phyloP scores from a whole-genome alignment of 2,329 filamentous ascomycete genomes.

The Coniochaeta hoffmannii region DNA sequence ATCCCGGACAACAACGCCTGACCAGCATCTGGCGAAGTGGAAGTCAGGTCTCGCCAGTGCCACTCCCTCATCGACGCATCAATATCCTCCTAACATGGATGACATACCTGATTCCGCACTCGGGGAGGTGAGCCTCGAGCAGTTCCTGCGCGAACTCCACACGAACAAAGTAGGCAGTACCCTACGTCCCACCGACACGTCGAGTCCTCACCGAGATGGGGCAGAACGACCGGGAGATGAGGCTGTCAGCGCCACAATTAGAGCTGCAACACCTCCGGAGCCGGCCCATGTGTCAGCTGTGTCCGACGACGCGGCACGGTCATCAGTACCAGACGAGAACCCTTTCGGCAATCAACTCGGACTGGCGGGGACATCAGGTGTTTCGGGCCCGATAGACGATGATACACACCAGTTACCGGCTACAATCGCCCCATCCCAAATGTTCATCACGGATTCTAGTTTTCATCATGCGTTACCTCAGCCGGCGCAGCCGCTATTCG shows the following conservation, averaged over 20 bases:
- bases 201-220: neutral
- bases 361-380: neutral
- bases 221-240: neutral
- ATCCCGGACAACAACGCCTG: neutral
- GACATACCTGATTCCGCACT: neutral
- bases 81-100: neutral
- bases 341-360: neutral
- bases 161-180: neutral
- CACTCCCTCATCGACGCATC: neutral
- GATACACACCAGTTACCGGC: neutral
- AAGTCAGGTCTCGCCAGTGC: no score
- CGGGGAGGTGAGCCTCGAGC: neutral
- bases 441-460: neutral
- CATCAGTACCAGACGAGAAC: neutral
- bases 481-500: neutral
- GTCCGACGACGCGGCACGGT: neutral
- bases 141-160: neutral
- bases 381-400: neutral
- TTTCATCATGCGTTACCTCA: neutral
- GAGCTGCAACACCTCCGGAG: neutral
- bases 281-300: neutral
- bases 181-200: neutral
- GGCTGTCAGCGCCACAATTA: neutral
- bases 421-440: neutral
- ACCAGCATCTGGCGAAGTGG: neutral